A percentile compares a stretch with the other conserved stretches of the same genome.
Evolutionary conservation across 2,329 filamentous ascomycete genomes (phyloP).

Genomic region (Thielaviopsis musarum): DNA sequence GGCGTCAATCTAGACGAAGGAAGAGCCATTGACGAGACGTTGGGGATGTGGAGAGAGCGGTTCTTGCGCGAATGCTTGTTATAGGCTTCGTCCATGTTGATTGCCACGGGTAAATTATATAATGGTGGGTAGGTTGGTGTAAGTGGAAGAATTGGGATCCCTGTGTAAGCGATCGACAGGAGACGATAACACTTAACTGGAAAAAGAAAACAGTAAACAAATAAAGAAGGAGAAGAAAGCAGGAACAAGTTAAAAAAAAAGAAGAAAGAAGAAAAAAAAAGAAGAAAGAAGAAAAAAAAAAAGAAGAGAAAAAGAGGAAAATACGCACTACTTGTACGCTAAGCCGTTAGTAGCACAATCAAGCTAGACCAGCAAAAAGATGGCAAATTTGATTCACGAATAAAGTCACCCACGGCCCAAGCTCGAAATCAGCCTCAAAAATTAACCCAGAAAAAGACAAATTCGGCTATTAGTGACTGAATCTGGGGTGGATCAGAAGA

Average conservation of each 20-base stretch:
- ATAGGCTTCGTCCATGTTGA: conserved; percentile 38
- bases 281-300: background rate
- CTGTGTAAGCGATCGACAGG: too few species aligned
- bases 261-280: background rate
- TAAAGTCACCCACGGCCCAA: too few species aligned
- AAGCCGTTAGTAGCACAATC: too few species aligned
- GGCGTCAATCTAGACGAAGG: conserved; percentile 45
- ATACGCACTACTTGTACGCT: too few species aligned
- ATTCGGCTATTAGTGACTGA: too few species aligned
- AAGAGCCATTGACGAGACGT: conserved; percentile 46
- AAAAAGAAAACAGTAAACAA: background rate
- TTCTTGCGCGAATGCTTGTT: conserved; percentile 44
- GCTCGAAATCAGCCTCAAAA: too few species aligned
- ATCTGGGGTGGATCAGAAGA: too few species aligned
- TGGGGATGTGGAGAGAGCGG: conserved; percentile 39
- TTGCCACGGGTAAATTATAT: background rate
- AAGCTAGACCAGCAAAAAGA: too few species aligned
- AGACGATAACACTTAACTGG: too few species aligned
- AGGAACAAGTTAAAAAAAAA: background rate
- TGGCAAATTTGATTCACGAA: too few species aligned
- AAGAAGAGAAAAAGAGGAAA: background rate
- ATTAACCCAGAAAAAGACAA: too few species aligned
- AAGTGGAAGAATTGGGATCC: background rate
- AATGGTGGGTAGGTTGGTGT: background rate
- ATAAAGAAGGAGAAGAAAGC: background rate